These are phyloP conservation scores for Cucurbita ficifolia DNA, from an alignment of 306 rosid genomes.

Conservation along the genomic window DNA sequence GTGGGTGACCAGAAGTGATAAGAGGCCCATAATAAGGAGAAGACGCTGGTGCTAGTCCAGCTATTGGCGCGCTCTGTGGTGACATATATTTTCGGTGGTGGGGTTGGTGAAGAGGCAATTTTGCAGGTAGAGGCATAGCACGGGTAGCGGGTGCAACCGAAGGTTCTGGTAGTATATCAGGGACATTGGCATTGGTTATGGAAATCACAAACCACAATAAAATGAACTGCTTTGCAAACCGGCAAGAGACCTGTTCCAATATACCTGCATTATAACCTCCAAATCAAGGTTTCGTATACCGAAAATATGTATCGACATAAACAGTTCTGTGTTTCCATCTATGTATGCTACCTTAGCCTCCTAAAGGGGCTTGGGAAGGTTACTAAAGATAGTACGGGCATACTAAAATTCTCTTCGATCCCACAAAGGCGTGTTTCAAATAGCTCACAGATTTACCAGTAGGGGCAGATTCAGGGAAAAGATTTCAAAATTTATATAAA, in stretches of 20 bases:
- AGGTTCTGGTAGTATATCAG: conserved; percentile 17
- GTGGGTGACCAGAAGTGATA: conserved; percentile 28
- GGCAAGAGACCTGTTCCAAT: conserved; percentile 17
- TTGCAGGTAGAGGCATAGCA: conserved; percentile 31
- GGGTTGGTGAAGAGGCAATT: conserved; percentile 14
- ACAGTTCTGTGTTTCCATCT: not conserved
- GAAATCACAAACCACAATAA: conserved; percentile 30
- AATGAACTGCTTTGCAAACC: conserved; percentile 31
- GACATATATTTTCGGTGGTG: conserved; percentile 22
- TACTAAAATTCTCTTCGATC: not conserved
- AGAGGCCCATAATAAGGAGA: conserved; percentile 40
- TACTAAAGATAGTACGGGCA: not conserved
- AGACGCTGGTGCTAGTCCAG: conserved; percentile 22
- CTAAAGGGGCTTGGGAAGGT: not conserved
- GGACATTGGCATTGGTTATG: conserved; percentile 17
- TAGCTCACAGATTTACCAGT: not conserved
- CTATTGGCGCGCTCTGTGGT: conserved; percentile 20
- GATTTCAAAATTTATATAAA: not conserved
- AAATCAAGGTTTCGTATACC: not conserved
- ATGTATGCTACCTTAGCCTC: not conserved
- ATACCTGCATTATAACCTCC: conserved; percentile 29
- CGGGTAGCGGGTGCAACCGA: conserved; percentile 18
- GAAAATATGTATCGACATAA: not conserved
- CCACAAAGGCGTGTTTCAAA: not conserved
- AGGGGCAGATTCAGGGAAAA: too few relatives aligned